Base-by-base conservation (phyloP, 2,329 filamentous ascomycete genomes). In the Fusarium sp. region DNA sequence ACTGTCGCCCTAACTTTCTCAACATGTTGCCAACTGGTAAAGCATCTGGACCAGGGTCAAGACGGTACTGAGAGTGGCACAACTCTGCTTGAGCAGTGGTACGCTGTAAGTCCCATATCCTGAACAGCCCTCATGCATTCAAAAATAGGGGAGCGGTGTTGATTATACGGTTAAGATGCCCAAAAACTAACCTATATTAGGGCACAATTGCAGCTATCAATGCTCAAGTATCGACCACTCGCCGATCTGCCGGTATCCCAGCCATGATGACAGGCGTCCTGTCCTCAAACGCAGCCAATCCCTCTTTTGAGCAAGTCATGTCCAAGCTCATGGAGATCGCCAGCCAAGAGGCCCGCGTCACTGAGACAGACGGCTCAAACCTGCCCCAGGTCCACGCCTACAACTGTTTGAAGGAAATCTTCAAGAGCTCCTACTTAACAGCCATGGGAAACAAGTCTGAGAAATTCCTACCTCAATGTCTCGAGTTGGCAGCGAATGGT, bases 321-420 rank as follows among this genome's bases (percentile, higher is more conserved):
- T 75, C 78, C 8, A 87, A 89, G 33, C 83, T 94, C 7, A 86
- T 88, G 63, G 77, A 79, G 6, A 89, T 93, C 54, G 88, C 90
- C 8, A 79, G 83, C 24, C 78, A 82, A 23, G 84, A 87, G 49
- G 86, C 86, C 6, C 80, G 77, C 12, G 82, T 86, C 41, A 83
- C 85, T 1, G 84, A 88, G 61, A 88, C 86, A 1, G 88, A 91
- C 60, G 88, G 86, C 29, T 86, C 86, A 4, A 91, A 92, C 39
- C 81, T 98, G 7, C 92, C 94, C 1, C 95, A 99, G 79, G 96
- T 99, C 0, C 96, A 99, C 78, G 94, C 96, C 0, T 87, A 97
- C 76, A 99, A 99, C 77, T 97, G 93, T 64, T 83, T 99, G 59
- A 96, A 96, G 76, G 94, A 97, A 69, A 91, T 97, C 4, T 96